A percentile compares a stretch with the other conserved stretches of the same genome.
Conservation (phyloP, 148 eudicot species). For the Chenopodium formosanum region DNA sequence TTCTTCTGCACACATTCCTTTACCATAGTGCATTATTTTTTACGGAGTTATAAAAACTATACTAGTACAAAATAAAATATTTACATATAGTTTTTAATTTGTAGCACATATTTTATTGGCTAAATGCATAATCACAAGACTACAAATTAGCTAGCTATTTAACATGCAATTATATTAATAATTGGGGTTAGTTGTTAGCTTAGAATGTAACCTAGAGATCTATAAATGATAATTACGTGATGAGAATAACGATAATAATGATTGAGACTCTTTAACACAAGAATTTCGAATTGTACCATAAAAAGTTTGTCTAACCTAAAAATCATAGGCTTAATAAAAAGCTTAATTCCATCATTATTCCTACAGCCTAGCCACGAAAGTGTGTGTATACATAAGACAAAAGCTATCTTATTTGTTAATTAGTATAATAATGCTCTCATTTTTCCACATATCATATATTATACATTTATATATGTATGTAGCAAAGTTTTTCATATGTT, state of each 20-base stretch:
- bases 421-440: not conserved
- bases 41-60: too few relatives aligned
- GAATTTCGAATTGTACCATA: not conserved
- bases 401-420: not conserved
- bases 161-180: not conserved
- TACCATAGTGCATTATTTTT: not conserved
- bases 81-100: too few relatives aligned
- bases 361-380: not conserved
- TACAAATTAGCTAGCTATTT: not conserved
- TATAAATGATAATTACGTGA: conserved; percentile 13
- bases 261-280: not conserved
- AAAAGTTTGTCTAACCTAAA: conserved; percentile 2
- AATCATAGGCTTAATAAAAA: not conserved
- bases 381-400: not conserved
- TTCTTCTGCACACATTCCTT: conserved; percentile 31
- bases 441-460: not conserved
- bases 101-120: not conserved
- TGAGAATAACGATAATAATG: conserved; percentile 5
- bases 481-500: not conserved
- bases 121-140: not conserved
- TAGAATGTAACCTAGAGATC: not conserved
- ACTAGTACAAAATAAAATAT: too few relatives aligned
- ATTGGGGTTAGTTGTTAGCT: not conserved
- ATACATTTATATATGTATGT: too few relatives aligned
- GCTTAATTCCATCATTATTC: conserved; percentile 7